Base-by-base conservation (phyloP, 805 yeast species). In the Yarrowia alimentaria region DNA sequence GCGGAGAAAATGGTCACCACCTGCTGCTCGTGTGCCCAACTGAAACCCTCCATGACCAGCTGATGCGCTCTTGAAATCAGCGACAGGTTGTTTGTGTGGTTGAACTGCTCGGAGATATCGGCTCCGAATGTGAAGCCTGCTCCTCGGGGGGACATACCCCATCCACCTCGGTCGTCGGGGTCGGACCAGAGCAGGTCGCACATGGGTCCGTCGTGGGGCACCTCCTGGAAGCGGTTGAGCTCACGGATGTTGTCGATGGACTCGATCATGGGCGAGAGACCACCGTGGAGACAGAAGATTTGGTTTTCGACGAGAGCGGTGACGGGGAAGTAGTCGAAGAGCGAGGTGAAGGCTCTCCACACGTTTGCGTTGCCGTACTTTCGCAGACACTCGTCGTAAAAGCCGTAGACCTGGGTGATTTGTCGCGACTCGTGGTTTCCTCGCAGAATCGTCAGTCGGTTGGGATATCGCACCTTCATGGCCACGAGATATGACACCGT, bases 51-150 rank as follows among this genome's bases (percentile, higher is more conserved):
- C 97, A 90, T 90, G 19, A 90, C 96, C 68, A 90, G 77, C 73
- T 90, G 98, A 74, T 90, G 98, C 11, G 97, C 97, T 71, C 98
- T 80, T 30, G 96, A 95, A 59, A 90, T 86, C 55, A 90, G 75
- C 55, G 85, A 77, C 61, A 90, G 75, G 62, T 86, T 90, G 67
- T 90, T 90, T 19, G 94, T 84, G 72, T 90, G 96, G 67, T 90
- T 90, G 72, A 90, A 90, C 69, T 90, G 96, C 69, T 89, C 96
- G 61, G 87, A 78, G 64, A 90, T 88, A 75, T 90, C 96, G 74
- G 85, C 95, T 62, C 98, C 98, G 78, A 90, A 90, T 63, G 96
- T 89, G 84, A 86, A 90, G 68, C 98, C 98, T 56, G 98, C 98
- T 74, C 97, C 97, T 77, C 98, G 82, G 69, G 97, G 96, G 65